A percentile compares a stretch with the other conserved stretches of the same genome.
Evolutionary conservation across 495 filamentous ascomycete genomes (phyloP).

Genomic region (Neurospora sp.): DNA sequence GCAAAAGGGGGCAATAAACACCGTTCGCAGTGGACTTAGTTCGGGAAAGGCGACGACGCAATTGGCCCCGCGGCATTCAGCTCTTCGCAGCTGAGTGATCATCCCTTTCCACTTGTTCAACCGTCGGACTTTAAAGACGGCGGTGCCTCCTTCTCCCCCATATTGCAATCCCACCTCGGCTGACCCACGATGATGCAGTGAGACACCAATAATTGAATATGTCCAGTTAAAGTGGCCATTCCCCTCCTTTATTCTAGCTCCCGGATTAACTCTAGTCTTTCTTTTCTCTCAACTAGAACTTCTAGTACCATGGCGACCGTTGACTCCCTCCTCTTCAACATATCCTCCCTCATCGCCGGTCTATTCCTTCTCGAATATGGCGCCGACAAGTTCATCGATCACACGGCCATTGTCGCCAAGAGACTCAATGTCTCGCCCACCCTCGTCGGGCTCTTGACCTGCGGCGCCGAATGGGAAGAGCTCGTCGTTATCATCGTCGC

Average conservation of each 20-base stretch:
- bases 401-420: slow-evolving; percentile 39
- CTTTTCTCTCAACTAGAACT: neutral
- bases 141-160: neutral
- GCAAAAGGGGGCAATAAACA: neutral
- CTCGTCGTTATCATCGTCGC: slow-evolving; percentile 44
- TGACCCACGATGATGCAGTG: neutral
- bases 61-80: neutral
- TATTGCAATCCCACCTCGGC: neutral
- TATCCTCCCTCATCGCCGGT: slow-evolving; percentile 25
- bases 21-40: neutral
- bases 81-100: neutral
- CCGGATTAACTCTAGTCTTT: slow-evolving; percentile 1
- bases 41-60: neutral
- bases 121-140: neutral
- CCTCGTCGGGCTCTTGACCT: slow-evolving; percentile 42
- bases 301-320: slow-evolving; percentile 3
- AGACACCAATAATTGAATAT: neutral
- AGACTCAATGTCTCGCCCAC: slow-evolving; percentile 38
- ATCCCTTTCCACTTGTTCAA: neutral
- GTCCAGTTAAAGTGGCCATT: neutral
- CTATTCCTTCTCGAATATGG: slow-evolving; percentile 37
- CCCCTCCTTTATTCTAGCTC: neutral
- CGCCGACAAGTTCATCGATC: slow-evolving; percentile 42
- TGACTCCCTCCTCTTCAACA: slow-evolving; percentile 25
- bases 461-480: slow-evolving; percentile 51